Conservation (phyloP, 495 filamentous ascomycete genomes). For the Pseudomonodictys pantanalensis region DNA sequence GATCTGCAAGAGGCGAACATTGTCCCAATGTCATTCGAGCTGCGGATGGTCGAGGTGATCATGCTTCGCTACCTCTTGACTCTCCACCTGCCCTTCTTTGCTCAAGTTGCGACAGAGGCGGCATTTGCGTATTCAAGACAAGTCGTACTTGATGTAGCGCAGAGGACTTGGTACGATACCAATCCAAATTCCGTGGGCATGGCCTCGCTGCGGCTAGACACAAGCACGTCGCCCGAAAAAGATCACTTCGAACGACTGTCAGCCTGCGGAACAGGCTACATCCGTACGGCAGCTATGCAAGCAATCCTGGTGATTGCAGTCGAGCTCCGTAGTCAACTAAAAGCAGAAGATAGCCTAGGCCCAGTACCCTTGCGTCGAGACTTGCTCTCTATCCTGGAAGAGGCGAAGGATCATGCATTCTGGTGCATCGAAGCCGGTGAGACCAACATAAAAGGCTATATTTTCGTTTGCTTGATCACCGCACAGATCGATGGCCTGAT, state of each 20-base stretch:
- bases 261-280: slow-evolving; percentile 49
- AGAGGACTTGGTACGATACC: slow-evolving; percentile 50
- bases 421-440: slow-evolving; percentile 49
- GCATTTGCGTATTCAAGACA: slow-evolving; percentile 51
- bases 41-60: slow-evolving; percentile 45
- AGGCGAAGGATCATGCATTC: slow-evolving; percentile 48
- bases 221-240: slow-evolving; percentile 1
- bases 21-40: slow-evolving; percentile 41
- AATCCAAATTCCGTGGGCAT: slow-evolving; percentile 41
- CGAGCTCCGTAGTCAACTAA: slow-evolving; percentile 51
- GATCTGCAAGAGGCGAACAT: slow-evolving; percentile 9
- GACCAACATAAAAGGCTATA: slow-evolving; percentile 57
- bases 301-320: slow-evolving; percentile 45
- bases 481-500: slow-evolving; percentile 49
- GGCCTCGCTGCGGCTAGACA: slow-evolving; percentile 7
- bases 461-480: slow-evolving; percentile 45
- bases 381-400: slow-evolving; percentile 47
- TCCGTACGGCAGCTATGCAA: slow-evolving; percentile 46
- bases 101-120: slow-evolving; percentile 39
- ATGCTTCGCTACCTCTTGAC: slow-evolving; percentile 48
- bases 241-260: slow-evolving; percentile 47
- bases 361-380: slow-evolving; percentile 48
- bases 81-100: slow-evolving; percentile 53
- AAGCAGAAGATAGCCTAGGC: slow-evolving; percentile 51
- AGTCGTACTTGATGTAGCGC: slow-evolving; percentile 48